phyloP scores from a whole-genome alignment of 441 rosid genomes.

The Populus hybrid region DNA sequence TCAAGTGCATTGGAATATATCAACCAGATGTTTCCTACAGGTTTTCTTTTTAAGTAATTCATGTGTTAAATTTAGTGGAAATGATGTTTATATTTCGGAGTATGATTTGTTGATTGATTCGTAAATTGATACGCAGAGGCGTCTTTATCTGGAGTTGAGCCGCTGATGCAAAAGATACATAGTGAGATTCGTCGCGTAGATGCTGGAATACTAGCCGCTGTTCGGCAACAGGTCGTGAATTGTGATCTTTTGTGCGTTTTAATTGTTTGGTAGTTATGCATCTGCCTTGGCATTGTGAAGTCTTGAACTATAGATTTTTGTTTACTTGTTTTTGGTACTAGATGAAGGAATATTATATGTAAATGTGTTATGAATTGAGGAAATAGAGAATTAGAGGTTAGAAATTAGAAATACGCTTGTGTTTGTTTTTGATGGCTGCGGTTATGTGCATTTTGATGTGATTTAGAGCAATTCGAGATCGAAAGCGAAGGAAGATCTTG shows the following conservation, averaged over 20 bases:
- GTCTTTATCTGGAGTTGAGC: conserved; percentile 96
- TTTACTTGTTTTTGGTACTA: neutral
- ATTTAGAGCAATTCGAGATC: conserved; percentile 96
- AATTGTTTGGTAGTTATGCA: neutral
- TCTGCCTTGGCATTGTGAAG: neutral
- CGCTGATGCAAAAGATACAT: conserved; percentile 97
- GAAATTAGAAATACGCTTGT: neutral
- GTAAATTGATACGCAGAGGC: conserved; percentile 66
- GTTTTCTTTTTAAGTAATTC: conserved; percentile 27
- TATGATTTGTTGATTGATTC: neutral
- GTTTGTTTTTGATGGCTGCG: neutral
- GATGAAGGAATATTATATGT: neutral
- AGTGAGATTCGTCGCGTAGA: conserved; percentile 92
- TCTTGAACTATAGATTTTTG: neutral
- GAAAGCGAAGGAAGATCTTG: conserved; percentile 99
- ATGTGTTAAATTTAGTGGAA: neutral
- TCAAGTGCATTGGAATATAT: conserved; percentile 90
- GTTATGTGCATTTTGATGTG: conserved; percentile 13
- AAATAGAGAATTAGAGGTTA: neutral
- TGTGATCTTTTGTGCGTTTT: conserved; percentile 8
- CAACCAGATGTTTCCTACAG: conserved; percentile 99
- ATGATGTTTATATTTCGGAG: neutral
- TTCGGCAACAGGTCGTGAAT: conserved; percentile 87
- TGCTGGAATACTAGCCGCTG: conserved; percentile 90
- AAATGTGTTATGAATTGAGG: neutral